A percentile compares a stretch with the other conserved stretches of the same genome.
Evolutionary conservation across 2,329 filamentous ascomycete species (phyloP).

Genomic region (Aspergillus caelatus): DNA sequence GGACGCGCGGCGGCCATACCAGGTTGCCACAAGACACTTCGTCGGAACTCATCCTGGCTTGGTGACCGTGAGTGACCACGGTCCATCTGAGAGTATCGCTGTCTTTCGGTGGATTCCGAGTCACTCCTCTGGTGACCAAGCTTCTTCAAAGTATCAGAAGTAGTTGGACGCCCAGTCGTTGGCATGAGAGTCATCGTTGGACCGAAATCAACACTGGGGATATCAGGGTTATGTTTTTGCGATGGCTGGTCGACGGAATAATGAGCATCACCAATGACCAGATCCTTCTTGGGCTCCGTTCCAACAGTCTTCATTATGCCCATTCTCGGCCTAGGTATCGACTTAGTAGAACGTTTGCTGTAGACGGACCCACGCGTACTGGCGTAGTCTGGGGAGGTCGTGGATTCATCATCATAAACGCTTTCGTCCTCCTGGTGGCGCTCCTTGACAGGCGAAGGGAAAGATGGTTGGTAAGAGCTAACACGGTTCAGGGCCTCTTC

Average conservation of each 20-base stretch:
- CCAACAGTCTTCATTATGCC: conserved; percentile 82
- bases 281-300: conserved; percentile 45
- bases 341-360: conserved; percentile 43
- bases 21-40: conserved; percentile 79
- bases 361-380: conserved; percentile 64
- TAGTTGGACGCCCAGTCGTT: conserved; percentile 57
- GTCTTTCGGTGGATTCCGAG: conserved; percentile 37
- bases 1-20: conserved; percentile 56
- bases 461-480: conserved; percentile 30
- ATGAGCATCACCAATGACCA: conserved; percentile 52
- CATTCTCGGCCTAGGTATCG: conserved; percentile 65
- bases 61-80: conserved; percentile 43
- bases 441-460: conserved; percentile 31
- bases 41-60: conserved; percentile 56
- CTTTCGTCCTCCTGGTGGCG: conserved; percentile 40
- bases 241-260: conserved; percentile 41
- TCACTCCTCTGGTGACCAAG: conserved; percentile 35
- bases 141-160: conserved; percentile 55
- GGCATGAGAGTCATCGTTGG: conserved; percentile 73
- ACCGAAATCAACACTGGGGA: conserved; percentile 83
- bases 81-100: conserved; percentile 27
- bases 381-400: conserved; percentile 74
- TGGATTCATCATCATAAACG: conserved; percentile 64
- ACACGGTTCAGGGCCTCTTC: conserved; percentile 56
- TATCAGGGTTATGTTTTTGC: conserved; percentile 51